phyloP scores from a whole-genome alignment of 345 rosid genomes.

The Excoecaria cochinchinensis region DNA sequence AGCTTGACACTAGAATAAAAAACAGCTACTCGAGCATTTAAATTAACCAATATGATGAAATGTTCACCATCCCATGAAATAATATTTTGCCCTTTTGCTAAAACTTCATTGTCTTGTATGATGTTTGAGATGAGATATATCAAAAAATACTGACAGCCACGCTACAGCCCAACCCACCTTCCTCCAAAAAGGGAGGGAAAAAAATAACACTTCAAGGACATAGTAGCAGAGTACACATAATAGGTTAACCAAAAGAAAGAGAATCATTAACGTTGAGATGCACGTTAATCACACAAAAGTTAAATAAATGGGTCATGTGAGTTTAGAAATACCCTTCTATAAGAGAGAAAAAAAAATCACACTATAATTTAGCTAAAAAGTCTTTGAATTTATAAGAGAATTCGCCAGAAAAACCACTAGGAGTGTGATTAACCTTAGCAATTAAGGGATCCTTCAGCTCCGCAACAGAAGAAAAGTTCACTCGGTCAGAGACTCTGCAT shows the following conservation, averaged over 20 bases:
- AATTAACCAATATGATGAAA: background rate
- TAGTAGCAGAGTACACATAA: background rate
- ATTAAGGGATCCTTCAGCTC: constrained; percentile 69
- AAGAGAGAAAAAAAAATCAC: background rate
- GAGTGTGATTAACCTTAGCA: constrained; percentile 48
- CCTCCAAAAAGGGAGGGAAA: background rate
- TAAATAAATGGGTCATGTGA: too few relatives aligned
- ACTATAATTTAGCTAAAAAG: background rate
- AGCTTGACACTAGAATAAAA: background rate
- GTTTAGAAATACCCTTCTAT: too few relatives aligned
- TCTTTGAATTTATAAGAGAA: background rate
- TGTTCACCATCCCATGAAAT: background rate
- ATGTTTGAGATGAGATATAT: background rate
- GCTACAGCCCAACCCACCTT: background rate
- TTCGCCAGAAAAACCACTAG: background rate
- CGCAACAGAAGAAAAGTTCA: constrained; percentile 56
- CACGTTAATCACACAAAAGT: too few relatives aligned
- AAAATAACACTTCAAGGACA: background rate
- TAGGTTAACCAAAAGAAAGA: too few relatives aligned
- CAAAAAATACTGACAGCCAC: background rate
- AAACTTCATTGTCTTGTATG: background rate
- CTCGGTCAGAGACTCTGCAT: constrained; percentile 58
- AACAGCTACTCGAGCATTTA: background rate
- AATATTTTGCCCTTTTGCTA: background rate
- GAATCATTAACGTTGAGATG: too few relatives aligned